Conservation (phyloP, 805 yeast genomes). For the Clavispora phyllophila region DNA sequence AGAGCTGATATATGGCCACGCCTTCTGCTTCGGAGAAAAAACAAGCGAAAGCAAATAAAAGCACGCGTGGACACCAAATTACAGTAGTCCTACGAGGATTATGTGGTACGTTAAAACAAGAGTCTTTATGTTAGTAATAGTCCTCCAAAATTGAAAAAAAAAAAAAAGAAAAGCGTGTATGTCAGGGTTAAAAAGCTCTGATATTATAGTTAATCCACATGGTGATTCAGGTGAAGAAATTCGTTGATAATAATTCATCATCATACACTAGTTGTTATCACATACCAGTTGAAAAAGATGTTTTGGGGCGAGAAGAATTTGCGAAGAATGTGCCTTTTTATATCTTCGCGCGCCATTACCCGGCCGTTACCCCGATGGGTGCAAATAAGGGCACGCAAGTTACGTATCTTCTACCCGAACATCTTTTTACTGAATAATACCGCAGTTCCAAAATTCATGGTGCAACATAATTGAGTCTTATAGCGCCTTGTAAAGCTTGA, state of each 20-base stretch:
- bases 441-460: no score
- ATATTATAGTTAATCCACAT: conserved; percentile 48
- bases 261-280: conserved; percentile 8
- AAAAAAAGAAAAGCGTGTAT: conserved; percentile 3
- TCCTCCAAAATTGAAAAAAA: no score
- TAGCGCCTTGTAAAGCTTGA: no score
- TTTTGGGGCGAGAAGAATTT: conserved; percentile 2
- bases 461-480: no score
- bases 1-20: no score
- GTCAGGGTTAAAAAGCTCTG: conserved; percentile 74
- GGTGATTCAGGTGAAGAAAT: conserved; percentile 69
- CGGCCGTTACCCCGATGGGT: conserved; percentile 6
- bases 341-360: conserved; percentile 13
- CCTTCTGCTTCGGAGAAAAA: not conserved
- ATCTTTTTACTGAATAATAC: no score
- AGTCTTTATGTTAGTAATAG: conserved; percentile 7
- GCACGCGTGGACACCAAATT: not conserved
- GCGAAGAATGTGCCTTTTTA: conserved; percentile 5
- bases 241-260: conserved; percentile 33
- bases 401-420: no score
- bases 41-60: not conserved
- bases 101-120: not conserved
- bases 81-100: not conserved
- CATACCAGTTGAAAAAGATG: conserved; percentile 11
- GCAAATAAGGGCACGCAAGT: not conserved